These are phyloP conservation scores for Dioscorea alata DNA, from an alignment of 106 monocot genomes.

Conservation along the genomic window DNA sequence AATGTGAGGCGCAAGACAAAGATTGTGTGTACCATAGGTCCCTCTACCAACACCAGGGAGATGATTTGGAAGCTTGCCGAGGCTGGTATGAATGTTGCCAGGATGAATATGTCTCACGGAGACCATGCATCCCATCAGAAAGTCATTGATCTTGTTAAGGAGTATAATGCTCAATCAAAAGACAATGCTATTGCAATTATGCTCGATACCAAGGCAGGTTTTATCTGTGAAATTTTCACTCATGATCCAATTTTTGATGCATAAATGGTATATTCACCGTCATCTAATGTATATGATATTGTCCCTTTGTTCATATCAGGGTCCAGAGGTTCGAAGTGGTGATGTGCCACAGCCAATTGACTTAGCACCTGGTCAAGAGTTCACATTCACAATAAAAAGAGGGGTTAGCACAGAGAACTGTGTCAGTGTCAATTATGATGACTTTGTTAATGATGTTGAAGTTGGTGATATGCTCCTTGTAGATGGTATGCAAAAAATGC, in stretches of 20 bases:
- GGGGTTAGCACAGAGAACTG: constrained; percentile 85
- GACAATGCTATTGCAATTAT: constrained; percentile 95
- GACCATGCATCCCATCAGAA: constrained; percentile 98
- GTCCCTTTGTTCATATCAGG: constrained; percentile 27
- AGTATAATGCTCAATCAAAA: constrained; percentile 78
- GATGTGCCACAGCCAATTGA: constrained; percentile 88
- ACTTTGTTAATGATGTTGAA: constrained; percentile 96
- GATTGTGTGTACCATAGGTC: constrained; percentile 97
- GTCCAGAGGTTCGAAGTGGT: constrained; percentile 98
- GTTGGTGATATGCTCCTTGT: constrained; percentile 94
- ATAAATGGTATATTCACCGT: too few species aligned
- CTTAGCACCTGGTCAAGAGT: constrained; percentile 63
- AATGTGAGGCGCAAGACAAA: constrained; percentile 90
- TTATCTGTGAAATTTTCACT: not conserved
- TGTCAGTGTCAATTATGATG: constrained; percentile 99
- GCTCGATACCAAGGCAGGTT: constrained; percentile 89
- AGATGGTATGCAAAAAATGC: constrained; percentile 49
- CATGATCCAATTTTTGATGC: too few species aligned
- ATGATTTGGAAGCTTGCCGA: constrained; percentile 99
- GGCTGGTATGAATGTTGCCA: constrained; percentile 96
- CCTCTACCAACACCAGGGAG: constrained; percentile 88
- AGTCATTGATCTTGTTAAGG: constrained; percentile 94
- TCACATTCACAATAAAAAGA: constrained; percentile 91
- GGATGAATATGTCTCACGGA: constrained; percentile 98
- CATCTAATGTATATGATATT: too few species aligned